Base-by-base conservation (phyloP, 2,329 filamentous ascomycete species). In the Colletotrichum lini region DNA sequence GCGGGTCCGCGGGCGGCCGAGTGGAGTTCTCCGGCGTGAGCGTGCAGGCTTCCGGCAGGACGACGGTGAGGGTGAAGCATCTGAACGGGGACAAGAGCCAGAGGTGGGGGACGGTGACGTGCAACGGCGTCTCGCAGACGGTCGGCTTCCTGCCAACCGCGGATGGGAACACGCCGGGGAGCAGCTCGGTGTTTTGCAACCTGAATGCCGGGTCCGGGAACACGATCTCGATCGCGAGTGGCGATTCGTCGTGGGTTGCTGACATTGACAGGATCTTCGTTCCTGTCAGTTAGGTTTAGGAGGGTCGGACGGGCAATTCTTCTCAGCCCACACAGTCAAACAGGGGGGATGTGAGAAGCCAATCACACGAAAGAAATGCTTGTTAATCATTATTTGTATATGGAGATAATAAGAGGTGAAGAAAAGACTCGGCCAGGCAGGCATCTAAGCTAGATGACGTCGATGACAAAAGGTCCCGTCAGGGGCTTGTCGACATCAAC, bases 231-330 rank as follows among this genome's bases (percentile, higher is more conserved):
- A 81, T 90, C 64, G 81, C 82, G 70, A 82, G 80, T 26, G 69
- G 83, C 78, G 44, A 80, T 40, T 65, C 60, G 4, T 72, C 70
- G 54, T 84, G 81, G 80, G 87, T 83, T 0, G 85, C 88, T 1
- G 86, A 87, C 82, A 79, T 90, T 30, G 88, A 91, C 78, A 78
- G 84, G 6, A 67, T 90, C 52, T 82, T 90, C 78, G 86, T 90
- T 2, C 88, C 88, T 3, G 75, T 80, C 50, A 73, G 60, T 38
- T 68, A 62, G 30, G 30, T 35, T 35, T 35, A 9, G 35, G 42
- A 18, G 10, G 10, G 30, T 35, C 30, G 30, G 30, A 35, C 30
- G 13, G 45, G 8, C 5, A 12, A 16, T 67, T 4, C 6, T 53
- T 23, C 30, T 5, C 13, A 18, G 42, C 15, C 26, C 18, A 56